Evolutionary conservation across 176 grass and related monocot genomes (phyloP).

Genomic region (Cenchrus purpureus): DNA sequence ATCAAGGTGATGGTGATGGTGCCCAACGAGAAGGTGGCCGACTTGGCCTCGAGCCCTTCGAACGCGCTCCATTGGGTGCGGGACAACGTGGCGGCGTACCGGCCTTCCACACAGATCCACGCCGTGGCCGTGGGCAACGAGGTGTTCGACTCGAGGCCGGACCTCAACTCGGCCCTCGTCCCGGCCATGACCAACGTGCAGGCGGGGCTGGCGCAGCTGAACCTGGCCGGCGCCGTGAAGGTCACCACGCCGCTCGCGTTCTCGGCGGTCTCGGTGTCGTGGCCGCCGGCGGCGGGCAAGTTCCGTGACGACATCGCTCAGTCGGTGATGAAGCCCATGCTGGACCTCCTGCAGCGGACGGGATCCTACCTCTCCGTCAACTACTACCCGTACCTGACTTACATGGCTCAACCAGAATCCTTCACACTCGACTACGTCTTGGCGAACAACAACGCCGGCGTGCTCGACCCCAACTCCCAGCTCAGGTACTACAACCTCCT

Average conservation of each 20-base stretch:
- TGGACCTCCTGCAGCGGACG: constrained; percentile 45
- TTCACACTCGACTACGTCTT: constrained; percentile 57
- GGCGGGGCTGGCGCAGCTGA: constrained; percentile 35
- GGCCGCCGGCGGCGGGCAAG: constrained; percentile 44
- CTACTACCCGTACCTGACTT: constrained; percentile 56
- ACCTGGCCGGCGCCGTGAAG: constrained; percentile 56
- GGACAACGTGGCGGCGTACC: background rate
- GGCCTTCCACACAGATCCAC: constrained; percentile 59
- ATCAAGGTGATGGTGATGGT: too few species aligned
- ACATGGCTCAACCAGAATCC: constrained; percentile 16
- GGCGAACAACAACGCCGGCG: constrained; percentile 38
- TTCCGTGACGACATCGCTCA: constrained; percentile 49
- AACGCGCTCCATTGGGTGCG: background rate
- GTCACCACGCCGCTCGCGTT: constrained; percentile 58
- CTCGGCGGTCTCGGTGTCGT: constrained; percentile 39
- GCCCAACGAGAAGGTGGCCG: constrained; percentile 23
- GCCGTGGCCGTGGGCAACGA: constrained; percentile 70
- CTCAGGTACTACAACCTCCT: constrained; percentile 60
- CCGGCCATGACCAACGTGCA: constrained; percentile 33
- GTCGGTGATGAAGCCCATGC: constrained; percentile 60
- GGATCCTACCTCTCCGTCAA: constrained; percentile 62
- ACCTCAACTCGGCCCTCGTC: background rate
- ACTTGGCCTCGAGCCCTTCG: background rate
- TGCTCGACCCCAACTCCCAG: background rate
- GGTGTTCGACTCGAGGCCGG: constrained; percentile 28